Evolutionary conservation across 495 filamentous ascomycete species (phyloP), one percentile per base, ranked within the genome.

Genomic region (Daldinia vernicosa): DNA sequence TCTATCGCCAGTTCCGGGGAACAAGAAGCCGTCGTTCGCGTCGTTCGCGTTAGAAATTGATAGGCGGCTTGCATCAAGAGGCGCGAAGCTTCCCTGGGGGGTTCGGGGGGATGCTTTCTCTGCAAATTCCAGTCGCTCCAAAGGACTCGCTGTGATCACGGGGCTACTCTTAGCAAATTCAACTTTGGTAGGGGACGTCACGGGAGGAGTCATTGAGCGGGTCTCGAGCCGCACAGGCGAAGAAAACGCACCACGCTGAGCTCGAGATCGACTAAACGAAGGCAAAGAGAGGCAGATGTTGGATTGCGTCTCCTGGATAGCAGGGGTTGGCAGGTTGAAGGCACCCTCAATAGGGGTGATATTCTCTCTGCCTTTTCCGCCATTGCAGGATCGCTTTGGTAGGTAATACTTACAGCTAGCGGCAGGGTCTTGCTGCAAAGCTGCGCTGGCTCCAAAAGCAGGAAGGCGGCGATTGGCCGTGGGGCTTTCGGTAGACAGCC

Each of bases 1-100:
- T 50, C 47, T 66, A 7, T 70, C 66, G 50, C 64, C 65, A 47
- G 67, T 72, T 24, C 63, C 67, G 8, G 69, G 72, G 32, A 71
- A 60, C 19, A 68, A 81, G 40, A 82, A 83, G 39, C 81, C 78
- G 64, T 83, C 79, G 11, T 74, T 70, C 15, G 69, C 78, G 64
- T 83, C 79, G 11, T 74, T 70, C 15, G 69, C 63, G 60, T 82
- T 80, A 6, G 91, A 93, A 60, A 96, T 94, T 2, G 93, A 93
- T 22, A 95, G 80, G 22, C 86, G 87, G 77, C 91, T 96, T 1
- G 92, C 89, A 75, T 97, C 93, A n/a, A 91, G 92, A 22, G 91
- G 90, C 27, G 88, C 82, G 74, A 93, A 84, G 51, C 84, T 83
- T 60, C 94, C 93, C 66, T 86, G 88, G 0, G 95, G 95, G 1